A percentile compares a stretch with the other conserved stretches of the same genome.
These are phyloP conservation scores for Trichoderma koningii DNA, from an alignment of 2,329 filamentous ascomycete genomes.

Conservation along the genomic window DNA sequence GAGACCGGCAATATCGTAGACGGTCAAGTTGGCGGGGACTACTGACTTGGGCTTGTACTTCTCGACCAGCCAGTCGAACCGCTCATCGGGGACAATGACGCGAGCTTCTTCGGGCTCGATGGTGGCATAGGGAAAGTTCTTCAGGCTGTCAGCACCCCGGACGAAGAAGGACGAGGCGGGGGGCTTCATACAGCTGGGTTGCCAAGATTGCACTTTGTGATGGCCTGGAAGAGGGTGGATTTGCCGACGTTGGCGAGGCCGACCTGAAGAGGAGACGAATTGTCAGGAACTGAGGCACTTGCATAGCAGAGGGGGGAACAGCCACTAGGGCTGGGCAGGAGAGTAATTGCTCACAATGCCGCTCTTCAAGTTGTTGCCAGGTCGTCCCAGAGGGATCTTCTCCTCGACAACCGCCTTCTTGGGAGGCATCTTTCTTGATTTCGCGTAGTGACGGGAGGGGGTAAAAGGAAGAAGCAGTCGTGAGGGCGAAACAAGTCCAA, in stretches of 20 bases:
- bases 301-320: background rate
- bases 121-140: slow-evolving; percentile 99
- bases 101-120: slow-evolving; percentile 98
- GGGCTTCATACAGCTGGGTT: slow-evolving; percentile 81
- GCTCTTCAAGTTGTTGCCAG: slow-evolving; percentile 98
- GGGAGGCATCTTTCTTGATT: slow-evolving; percentile 82
- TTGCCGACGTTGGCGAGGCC: slow-evolving; percentile 99
- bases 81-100: slow-evolving; percentile 93
- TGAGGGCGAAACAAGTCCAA: slow-evolving; percentile 53
- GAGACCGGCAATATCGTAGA: slow-evolving; percentile 98
- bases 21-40: slow-evolving; percentile 96
- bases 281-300: slow-evolving; percentile 26
- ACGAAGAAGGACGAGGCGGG: slow-evolving; percentile 41
- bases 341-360: slow-evolving; percentile 74
- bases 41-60: slow-evolving; percentile 98
- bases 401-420: slow-evolving; percentile 92
- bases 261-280: slow-evolving; percentile 60
- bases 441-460: slow-evolving; percentile 59
- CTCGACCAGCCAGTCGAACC: slow-evolving; percentile 92
- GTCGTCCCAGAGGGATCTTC: slow-evolving; percentile 93
- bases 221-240: slow-evolving; percentile 98
- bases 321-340: slow-evolving; percentile 21
- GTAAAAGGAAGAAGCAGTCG: slow-evolving; percentile 53
- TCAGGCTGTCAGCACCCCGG: slow-evolving; percentile 46
- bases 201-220: slow-evolving; percentile 95